A percentile compares a stretch with the other conserved stretches of the same genome.
Conservation (phyloP, 768 basidiomycete species). For the Phylloporus arenicola region DNA sequence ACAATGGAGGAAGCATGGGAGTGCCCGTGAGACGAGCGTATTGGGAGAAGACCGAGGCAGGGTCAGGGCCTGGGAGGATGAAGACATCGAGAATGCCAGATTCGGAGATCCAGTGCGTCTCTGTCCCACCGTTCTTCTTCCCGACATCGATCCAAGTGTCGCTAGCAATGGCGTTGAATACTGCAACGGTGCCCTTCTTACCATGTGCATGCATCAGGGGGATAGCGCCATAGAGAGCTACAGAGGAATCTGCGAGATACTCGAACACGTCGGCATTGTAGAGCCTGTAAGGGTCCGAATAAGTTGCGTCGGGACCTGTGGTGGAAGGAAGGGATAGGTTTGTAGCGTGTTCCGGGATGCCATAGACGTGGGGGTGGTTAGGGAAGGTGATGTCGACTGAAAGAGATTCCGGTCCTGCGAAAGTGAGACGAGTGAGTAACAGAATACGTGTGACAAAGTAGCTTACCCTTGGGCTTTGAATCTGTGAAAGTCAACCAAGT, state of each 20-base stretch:
- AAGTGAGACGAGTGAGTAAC: slow-evolving; percentile 1
- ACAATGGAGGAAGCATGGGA: slow-evolving; percentile 82
- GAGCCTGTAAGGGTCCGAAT: slow-evolving; percentile 88
- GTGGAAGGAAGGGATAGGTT: slow-evolving; percentile 86
- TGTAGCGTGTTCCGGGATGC: slow-evolving; percentile 95
- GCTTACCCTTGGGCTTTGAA: slow-evolving; percentile 87
- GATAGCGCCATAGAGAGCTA: slow-evolving; percentile 87
- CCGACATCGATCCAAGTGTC: slow-evolving; percentile 95
- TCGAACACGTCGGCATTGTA: slow-evolving; percentile 97
- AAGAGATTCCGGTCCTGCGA: slow-evolving; percentile 88
- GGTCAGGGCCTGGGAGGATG: slow-evolving; percentile 86
- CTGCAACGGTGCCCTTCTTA: slow-evolving; percentile 76
- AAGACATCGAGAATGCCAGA: slow-evolving; percentile 94
- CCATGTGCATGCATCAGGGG: slow-evolving; percentile 94
- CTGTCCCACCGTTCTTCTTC: slow-evolving; percentile 51
- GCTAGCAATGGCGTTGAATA: slow-evolving; percentile 83
- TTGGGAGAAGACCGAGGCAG: slow-evolving; percentile 76
- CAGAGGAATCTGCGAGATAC: slow-evolving; percentile 74
- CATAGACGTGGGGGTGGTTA: slow-evolving; percentile 84
- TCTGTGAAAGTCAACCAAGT: slow-evolving; percentile 84
- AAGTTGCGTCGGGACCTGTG: slow-evolving; percentile 67
- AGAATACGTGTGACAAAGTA: not conserved
- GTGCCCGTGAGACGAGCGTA: slow-evolving; percentile 83
- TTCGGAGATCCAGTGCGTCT: slow-evolving; percentile 97
- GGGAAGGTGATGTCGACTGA: slow-evolving; percentile 93